Percentiles rank a stretch among this genome's conserved stretches.
Conservation (phyloP, 2,329 filamentous ascomycete genomes). For the Huntiella decipiens region DNA sequence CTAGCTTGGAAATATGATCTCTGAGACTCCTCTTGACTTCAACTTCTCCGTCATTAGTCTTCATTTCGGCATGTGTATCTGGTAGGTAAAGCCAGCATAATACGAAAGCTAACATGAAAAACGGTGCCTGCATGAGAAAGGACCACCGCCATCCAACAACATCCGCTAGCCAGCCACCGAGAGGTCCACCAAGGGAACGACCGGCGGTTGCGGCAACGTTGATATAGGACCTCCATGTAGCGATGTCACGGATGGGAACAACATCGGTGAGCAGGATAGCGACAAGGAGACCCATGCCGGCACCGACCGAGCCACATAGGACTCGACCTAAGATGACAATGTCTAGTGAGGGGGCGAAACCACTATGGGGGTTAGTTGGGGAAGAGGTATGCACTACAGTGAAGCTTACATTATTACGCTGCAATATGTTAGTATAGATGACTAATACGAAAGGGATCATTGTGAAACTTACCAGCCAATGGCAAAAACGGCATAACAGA, state of each 20-base stretch:
- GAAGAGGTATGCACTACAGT: neutral
- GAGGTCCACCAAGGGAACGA: slow-evolving; percentile 31
- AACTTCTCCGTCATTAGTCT: no score
- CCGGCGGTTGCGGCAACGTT: slow-evolving; percentile 33
- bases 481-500: slow-evolving; percentile 17
- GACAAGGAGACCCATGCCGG: slow-evolving; percentile 31
- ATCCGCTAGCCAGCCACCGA: slow-evolving; percentile 45
- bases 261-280: slow-evolving; percentile 34
- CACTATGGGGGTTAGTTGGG: slow-evolving; percentile 6
- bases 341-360: slow-evolving; percentile 21
- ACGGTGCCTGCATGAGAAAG: slow-evolving; percentile 42
- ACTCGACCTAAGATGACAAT: slow-evolving; percentile 31
- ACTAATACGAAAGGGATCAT: neutral
- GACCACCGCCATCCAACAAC: slow-evolving; percentile 49
- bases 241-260: slow-evolving; percentile 32
- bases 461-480: slow-evolving; percentile 14
- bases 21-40: neutral
- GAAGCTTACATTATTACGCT: slow-evolving; percentile 6
- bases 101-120: slow-evolving; percentile 34
- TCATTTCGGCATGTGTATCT: slow-evolving; percentile 6
- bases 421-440: neutral
- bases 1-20: slow-evolving; percentile 19
- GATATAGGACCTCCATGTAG: slow-evolving; percentile 33
- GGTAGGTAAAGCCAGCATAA: slow-evolving; percentile 34
- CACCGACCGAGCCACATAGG: slow-evolving; percentile 31